phyloP scores from a whole-genome alignment of 2,329 filamentous ascomycete species.

The Beauveria sp. region DNA sequence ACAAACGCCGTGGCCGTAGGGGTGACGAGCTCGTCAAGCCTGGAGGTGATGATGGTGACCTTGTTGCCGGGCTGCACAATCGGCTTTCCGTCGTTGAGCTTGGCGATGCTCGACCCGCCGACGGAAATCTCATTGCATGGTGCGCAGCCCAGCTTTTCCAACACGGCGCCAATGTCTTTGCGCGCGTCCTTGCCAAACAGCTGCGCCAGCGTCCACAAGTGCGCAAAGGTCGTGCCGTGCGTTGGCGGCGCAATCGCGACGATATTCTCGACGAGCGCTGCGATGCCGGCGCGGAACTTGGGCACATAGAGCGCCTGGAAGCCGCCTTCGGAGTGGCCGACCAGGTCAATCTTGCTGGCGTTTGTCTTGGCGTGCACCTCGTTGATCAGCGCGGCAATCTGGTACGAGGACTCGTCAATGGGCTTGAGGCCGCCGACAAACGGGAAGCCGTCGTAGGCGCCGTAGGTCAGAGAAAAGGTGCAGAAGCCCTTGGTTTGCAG shows the following conservation, averaged over 20 bases:
- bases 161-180: background rate
- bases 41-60: slow-evolving; percentile 14
- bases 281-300: slow-evolving; percentile 14
- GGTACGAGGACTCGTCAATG: slow-evolving; percentile 14
- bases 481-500: slow-evolving; percentile 14
- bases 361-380: slow-evolving; percentile 15
- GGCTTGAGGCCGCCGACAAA: slow-evolving; percentile 16
- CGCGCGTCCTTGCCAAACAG: background rate
- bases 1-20: slow-evolving; percentile 10
- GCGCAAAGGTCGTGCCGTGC: slow-evolving; percentile 18
- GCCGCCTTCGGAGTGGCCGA: slow-evolving; percentile 19
- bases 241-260: slow-evolving; percentile 16
- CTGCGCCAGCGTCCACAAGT: slow-evolving; percentile 12
- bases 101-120: slow-evolving; percentile 10
- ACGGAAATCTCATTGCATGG: slow-evolving; percentile 15
- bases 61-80: slow-evolving; percentile 15
- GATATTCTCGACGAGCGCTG: slow-evolving; percentile 13
- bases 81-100: slow-evolving; percentile 12
- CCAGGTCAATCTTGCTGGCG: slow-evolving; percentile 16
- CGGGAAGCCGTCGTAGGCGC: slow-evolving; percentile 14
- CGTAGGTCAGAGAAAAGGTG: slow-evolving; percentile 18
- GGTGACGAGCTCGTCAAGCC: slow-evolving; percentile 13
- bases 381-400: slow-evolving; percentile 15
- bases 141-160: slow-evolving; percentile 14
- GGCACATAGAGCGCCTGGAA: slow-evolving; percentile 17